Evolutionary conservation across 129 eudicot genomes (phyloP).

Genomic region (Artemisia argyi): DNA sequence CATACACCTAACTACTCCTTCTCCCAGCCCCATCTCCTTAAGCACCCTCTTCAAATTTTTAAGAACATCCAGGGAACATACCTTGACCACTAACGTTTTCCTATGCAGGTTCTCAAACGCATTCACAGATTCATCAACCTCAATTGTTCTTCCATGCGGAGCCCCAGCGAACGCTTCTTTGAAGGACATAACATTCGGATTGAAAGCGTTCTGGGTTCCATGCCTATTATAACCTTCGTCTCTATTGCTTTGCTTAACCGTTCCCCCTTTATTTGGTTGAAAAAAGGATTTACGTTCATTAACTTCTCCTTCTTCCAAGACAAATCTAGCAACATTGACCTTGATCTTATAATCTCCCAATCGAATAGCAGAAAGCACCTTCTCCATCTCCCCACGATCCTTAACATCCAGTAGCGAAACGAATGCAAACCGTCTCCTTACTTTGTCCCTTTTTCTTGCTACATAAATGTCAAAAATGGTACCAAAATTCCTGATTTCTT

Average conservation of each 20-base stretch:
- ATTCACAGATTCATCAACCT: not conserved
- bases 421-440: not conserved
- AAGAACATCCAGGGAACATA: not conserved
- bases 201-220: not conserved
- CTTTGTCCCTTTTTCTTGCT: not conserved
- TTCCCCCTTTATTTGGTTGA: not conserved
- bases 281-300: not conserved
- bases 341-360: not conserved
- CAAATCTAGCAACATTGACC: not conserved
- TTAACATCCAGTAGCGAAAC: not conserved
- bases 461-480: not conserved
- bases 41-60: not conserved
- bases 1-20: not conserved
- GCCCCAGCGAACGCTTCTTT: not conserved
- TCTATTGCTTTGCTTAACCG: not conserved
- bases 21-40: not conserved
- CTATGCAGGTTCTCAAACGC: not conserved
- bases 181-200: not conserved
- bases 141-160: not conserved
- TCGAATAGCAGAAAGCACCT: not conserved
- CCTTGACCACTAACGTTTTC: not conserved
- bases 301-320: not conserved
- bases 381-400: conserved; percentile 7
- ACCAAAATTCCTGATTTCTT: not conserved
- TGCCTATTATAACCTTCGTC: not conserved